These are phyloP conservation scores for Xylaria arbuscula DNA, from an alignment of 2,329 filamentous ascomycete genomes.

Conservation along the genomic window DNA sequence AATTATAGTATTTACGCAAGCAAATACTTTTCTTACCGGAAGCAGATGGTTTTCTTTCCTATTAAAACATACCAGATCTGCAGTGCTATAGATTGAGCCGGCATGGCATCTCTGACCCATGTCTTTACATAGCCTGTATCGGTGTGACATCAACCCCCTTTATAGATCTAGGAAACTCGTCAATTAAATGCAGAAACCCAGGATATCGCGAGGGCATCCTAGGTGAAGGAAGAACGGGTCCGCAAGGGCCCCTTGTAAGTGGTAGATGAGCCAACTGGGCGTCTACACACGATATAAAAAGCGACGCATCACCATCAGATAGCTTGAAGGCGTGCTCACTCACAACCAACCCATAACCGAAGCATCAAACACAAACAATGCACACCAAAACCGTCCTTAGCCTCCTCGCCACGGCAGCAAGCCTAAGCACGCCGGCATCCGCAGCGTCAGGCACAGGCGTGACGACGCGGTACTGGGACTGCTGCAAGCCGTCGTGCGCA, in stretches of 20 bases:
- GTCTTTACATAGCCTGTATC: not conserved
- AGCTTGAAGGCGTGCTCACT: not conserved
- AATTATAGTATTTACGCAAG: too few species aligned
- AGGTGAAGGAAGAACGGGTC: not conserved
- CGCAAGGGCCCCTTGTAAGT: conserved; percentile 7
- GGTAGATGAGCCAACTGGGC: not conserved
- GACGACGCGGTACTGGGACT: conserved; percentile 59
- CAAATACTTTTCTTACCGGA: not conserved
- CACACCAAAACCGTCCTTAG: conserved; percentile 25
- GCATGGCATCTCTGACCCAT: not conserved
- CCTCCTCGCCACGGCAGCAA: conserved; percentile 33
- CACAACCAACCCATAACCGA: not conserved
- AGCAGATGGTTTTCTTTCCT: not conserved
- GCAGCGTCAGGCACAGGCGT: conserved; percentile 42
- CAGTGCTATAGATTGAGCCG: not conserved
- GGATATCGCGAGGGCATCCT: not conserved
- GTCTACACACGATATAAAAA: conserved; percentile 20
- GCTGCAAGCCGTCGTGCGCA: conserved; percentile 67
- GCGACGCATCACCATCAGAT: not conserved
- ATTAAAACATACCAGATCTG: not conserved
- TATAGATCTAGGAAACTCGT: not conserved
- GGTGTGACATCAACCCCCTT: conserved; percentile 13
- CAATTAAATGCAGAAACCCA: not conserved
- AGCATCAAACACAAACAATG: conserved; percentile 28
- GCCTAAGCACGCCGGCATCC: conserved; percentile 16